Conservation (phyloP, 1,139 yeast genomes). For the Candida labiduridarum region DNA sequence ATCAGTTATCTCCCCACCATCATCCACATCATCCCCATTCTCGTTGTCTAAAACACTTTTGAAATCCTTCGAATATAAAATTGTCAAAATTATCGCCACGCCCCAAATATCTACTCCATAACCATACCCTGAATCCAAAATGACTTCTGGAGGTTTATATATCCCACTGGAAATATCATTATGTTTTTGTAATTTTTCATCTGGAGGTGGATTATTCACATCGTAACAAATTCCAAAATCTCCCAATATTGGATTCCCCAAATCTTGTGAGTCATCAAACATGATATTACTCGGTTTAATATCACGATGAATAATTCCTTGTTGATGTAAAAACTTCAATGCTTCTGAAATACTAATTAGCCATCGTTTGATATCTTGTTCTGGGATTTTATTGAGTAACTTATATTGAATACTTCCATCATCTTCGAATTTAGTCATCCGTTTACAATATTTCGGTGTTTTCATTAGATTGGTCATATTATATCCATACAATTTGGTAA, state of each 20-base stretch:
- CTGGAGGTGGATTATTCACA: conserved; percentile 17
- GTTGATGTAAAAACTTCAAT: conserved; percentile 34
- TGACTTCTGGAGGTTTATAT: conserved; percentile 83
- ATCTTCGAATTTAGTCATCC: conserved; percentile 12
- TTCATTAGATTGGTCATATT: conserved; percentile 31
- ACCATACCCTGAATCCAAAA: conserved; percentile 60
- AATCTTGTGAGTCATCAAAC: conserved; percentile 33
- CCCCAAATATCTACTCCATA: conserved; percentile 87
- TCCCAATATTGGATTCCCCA: conserved; percentile 50
- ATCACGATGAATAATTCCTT: conserved; percentile 83
- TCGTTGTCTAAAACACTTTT: conserved; percentile 34
- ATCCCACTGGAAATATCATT: conserved; percentile 77
- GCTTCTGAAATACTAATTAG: conserved; percentile 23
- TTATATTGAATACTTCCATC: conserved; percentile 1
- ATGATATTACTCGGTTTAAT: conserved; percentile 80
- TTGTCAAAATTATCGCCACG: conserved; percentile 67
- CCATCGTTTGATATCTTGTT: conserved; percentile 19
- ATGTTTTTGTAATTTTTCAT: conserved; percentile 55
- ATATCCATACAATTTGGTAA: conserved; percentile 33
- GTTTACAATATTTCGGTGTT: conserved; percentile 13
- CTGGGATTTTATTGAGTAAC: conserved; percentile 10
- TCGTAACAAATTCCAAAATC: conserved; percentile 81
- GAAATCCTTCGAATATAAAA: conserved; percentile 53
- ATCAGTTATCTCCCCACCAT: conserved; percentile 58
- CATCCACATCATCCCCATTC: conserved; percentile 26